phyloP scores from a whole-genome alignment of 768 basidiomycete species.

The Leccinum uliginosum region DNA sequence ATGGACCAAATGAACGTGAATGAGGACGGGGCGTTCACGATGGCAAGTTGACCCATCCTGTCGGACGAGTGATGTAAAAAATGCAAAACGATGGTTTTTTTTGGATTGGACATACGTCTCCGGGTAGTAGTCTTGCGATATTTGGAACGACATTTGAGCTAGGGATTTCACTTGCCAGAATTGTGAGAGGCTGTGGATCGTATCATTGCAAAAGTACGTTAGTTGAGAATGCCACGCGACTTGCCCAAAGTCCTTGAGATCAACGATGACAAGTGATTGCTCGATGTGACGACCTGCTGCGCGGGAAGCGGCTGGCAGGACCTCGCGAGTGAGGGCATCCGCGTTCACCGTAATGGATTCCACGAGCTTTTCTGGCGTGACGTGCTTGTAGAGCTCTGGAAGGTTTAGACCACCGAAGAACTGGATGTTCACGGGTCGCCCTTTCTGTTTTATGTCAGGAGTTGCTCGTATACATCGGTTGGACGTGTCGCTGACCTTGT shows the following conservation, averaged over 20 bases:
- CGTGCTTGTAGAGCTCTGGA: constrained; percentile 49
- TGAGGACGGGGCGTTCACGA: constrained; percentile 69
- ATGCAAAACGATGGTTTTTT: neutral
- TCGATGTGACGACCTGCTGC: constrained; percentile 48
- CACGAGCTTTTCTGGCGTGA: constrained; percentile 61
- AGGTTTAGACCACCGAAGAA: constrained; percentile 58
- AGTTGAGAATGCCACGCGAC: constrained; percentile 13
- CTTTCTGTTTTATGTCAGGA: constrained; percentile 41
- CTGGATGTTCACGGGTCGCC: constrained; percentile 69
- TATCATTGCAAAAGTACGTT: neutral
- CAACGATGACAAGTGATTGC: constrained; percentile 60
- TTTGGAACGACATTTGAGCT: constrained; percentile 59
- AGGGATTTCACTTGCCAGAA: constrained; percentile 76
- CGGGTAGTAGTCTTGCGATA: constrained; percentile 77
- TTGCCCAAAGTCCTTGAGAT: constrained; percentile 68
- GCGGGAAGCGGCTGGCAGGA: constrained; percentile 61
- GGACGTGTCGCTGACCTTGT: constrained; percentile 48
- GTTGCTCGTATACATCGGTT: neutral
- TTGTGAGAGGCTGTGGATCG: constrained; percentile 46
- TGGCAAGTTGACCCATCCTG: constrained; percentile 69
- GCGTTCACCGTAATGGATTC: constrained; percentile 59
- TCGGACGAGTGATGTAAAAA: neutral
- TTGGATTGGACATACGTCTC: constrained; percentile 52
- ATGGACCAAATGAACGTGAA: constrained; percentile 71
- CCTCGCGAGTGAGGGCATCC: constrained; percentile 60